Conservation (phyloP, 2,329 filamentous ascomycete genomes). For the Penicillium freii region DNA sequence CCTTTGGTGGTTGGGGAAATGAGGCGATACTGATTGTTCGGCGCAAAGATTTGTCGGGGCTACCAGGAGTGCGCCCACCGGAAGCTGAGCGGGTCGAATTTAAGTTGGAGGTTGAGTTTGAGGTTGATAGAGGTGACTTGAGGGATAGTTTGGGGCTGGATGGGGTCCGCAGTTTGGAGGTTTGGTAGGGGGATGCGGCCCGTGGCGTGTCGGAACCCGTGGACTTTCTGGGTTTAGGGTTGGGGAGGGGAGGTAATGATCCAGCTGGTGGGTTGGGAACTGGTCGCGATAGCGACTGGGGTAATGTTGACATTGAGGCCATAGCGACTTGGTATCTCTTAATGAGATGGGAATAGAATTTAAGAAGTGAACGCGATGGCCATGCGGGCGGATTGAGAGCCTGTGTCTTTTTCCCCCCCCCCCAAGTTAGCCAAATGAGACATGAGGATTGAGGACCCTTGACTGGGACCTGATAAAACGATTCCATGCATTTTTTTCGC, state of each 20-base stretch:
- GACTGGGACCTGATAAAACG: not conserved
- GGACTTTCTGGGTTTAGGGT: conserved; percentile 69
- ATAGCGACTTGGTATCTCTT: conserved; percentile 13
- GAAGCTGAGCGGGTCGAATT: conserved; percentile 58
- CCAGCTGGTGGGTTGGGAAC: conserved; percentile 66
- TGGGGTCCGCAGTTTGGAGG: conserved; percentile 60
- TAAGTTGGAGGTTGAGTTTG: conserved; percentile 53
- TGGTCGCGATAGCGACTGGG: conserved; percentile 62
- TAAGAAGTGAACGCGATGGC: conserved; percentile 8
- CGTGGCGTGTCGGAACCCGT: conserved; percentile 50
- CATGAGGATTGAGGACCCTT: not conserved
- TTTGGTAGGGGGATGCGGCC: conserved; percentile 43
- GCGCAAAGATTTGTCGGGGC: conserved; percentile 67
- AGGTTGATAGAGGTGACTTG: conserved; percentile 48
- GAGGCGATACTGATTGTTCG: conserved; percentile 92
- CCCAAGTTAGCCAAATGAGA: conserved; percentile 1
- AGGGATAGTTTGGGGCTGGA: conserved; percentile 53
- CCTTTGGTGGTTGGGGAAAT: conserved; percentile 84
- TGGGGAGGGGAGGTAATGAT: conserved; percentile 70
- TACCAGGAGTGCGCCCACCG: conserved; percentile 52
- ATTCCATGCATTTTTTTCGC: not conserved
- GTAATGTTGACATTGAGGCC: conserved; percentile 57
- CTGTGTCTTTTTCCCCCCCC: not conserved
- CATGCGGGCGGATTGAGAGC: conserved; percentile 14
- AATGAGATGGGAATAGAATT: not conserved